Percentiles rank a stretch among this genome's conserved stretches.
These are phyloP conservation scores for Lactarius evosmus DNA, from an alignment of 768 basidiomycete genomes.

Conservation along the genomic window DNA sequence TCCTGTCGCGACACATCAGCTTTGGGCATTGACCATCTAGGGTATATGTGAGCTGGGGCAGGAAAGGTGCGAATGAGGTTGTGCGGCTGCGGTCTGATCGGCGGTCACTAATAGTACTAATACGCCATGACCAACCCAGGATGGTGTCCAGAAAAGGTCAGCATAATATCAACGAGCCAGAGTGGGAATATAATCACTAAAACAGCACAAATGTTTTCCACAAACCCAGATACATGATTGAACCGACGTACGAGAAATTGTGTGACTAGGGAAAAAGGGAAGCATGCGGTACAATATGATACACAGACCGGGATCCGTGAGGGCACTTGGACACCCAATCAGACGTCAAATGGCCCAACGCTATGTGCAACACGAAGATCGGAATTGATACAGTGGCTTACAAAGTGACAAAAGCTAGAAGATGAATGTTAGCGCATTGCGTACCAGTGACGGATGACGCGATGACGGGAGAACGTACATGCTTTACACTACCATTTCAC, in stretches of 20 bases:
- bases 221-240: constrained; percentile 14
- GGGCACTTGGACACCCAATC: background rate
- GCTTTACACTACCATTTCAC: constrained; percentile 18
- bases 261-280: background rate
- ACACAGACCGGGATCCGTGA: constrained; percentile 8
- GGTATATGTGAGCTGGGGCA: too few relatives aligned
- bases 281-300: constrained; percentile 13
- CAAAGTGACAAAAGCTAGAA: constrained; percentile 21
- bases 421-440: background rate
- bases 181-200: background rate
- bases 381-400: constrained; percentile 25
- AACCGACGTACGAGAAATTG: background rate
- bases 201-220: constrained; percentile 5
- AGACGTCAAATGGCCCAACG: constrained; percentile 15
- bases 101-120: too few relatives aligned
- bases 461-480: constrained; percentile 14
- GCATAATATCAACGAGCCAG: background rate
- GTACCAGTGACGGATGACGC: background rate
- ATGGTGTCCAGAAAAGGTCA: background rate
- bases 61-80: too few relatives aligned
- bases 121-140: background rate
- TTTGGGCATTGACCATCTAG: background rate
- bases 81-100: background rate
- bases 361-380: constrained; percentile 19
- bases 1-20: background rate